These are phyloP conservation scores for Neonothopanus nambi DNA, from an alignment of 1,284 basidiomycete species.

Conservation along the genomic window DNA sequence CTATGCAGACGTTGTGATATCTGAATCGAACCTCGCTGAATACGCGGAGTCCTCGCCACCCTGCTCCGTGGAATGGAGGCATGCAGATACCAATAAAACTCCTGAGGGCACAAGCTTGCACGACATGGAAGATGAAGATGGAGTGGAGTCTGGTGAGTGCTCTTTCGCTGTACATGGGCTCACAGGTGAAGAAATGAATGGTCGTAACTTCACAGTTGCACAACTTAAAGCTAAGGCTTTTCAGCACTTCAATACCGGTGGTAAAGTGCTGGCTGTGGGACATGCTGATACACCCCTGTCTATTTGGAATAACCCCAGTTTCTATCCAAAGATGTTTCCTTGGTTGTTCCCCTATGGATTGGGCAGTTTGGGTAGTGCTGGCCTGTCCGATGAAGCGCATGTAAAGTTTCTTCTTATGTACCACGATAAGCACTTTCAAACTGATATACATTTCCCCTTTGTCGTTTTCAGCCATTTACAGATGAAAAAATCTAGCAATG, in stretches of 20 bases:
- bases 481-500: conserved; percentile 24
- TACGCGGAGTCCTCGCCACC: conserved; percentile 26
- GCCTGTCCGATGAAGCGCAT: conserved; percentile 16
- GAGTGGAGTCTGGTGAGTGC: conserved; percentile 18
- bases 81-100: conserved; percentile 15
- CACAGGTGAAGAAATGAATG: conserved; percentile 19
- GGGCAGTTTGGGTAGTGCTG: conserved; percentile 28
- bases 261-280: no score
- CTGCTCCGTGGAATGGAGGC: conserved; percentile 29
- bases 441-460: no score
- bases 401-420: conserved; percentile 29
- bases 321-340: conserved; percentile 36
- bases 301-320: conserved; percentile 29
- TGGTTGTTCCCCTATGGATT: conserved; percentile 40
- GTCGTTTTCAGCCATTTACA: no score
- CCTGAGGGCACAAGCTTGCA: conserved; percentile 19
- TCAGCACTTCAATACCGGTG: no score
- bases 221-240: conserved; percentile 12
- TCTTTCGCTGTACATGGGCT: conserved; percentile 22
- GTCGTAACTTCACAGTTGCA: not conserved
- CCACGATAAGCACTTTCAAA: no score
- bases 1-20: conserved; percentile 28
- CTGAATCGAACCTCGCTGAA: not conserved
- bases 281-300: no score
- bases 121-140: conserved; percentile 18